phyloP scores from a whole-genome alignment of 139 green algal genomes.

The Coccomyxa sp. region DNA sequence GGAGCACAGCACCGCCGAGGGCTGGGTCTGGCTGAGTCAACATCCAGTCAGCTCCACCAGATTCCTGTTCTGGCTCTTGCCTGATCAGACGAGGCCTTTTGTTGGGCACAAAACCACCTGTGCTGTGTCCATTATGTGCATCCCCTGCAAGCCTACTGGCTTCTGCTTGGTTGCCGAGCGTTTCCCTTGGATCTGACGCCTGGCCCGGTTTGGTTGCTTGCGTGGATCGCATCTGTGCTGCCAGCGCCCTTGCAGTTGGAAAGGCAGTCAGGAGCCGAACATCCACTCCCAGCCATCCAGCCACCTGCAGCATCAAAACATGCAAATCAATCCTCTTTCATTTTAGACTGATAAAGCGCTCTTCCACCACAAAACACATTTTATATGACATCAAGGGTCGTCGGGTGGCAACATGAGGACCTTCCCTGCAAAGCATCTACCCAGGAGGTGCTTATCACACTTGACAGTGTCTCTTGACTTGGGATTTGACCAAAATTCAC shows the following conservation, averaged over 20 bases:
- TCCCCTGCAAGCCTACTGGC: not conserved
- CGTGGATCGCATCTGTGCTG: not conserved
- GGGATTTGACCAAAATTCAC: too few relatives aligned
- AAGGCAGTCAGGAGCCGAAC: slow-evolving; percentile 19
- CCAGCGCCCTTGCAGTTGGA: slow-evolving; percentile 17
- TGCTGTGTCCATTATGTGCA: not conserved
- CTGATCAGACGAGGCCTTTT: not conserved
- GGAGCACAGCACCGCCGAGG: not conserved
- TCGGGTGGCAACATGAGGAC: too few relatives aligned
- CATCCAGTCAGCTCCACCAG: not conserved
- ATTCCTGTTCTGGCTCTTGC: not conserved
- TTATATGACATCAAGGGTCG: too few relatives aligned
- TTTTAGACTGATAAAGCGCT: not conserved
- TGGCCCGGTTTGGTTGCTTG: not conserved
- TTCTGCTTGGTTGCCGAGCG: not conserved
- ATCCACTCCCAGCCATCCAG: slow-evolving; percentile 21
- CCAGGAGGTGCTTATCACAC: too few relatives aligned
- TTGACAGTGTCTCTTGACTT: too few relatives aligned
- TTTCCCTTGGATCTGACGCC: not conserved
- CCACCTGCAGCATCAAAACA: slow-evolving; percentile 10
- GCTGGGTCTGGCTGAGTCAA: not conserved
- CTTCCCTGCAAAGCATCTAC: too few relatives aligned
- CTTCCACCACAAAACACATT: not conserved
- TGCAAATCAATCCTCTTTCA: not conserved
- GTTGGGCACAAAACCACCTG: not conserved